Evolutionary conservation across 2,329 filamentous ascomycete species (phyloP), one percentile per base, ranked within the genome.

Genomic region (Cladophialophora chaetospira): DNA sequence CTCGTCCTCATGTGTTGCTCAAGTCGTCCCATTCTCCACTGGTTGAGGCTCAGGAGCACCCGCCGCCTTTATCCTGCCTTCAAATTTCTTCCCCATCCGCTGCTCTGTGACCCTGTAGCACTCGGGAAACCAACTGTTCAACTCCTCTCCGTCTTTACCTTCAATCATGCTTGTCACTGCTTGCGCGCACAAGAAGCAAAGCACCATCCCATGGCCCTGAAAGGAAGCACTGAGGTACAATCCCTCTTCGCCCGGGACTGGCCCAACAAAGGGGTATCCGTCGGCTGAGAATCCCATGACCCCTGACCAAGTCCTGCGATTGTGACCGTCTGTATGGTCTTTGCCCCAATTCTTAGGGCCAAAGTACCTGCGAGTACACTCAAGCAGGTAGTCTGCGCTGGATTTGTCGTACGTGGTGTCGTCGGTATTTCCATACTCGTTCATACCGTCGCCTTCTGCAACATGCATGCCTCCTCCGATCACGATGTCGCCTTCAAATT

Each of bases 201-300:
- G 40, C 13, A 63, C 63, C 63, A 65, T 65, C 11, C 63, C 63
- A 46, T 65, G 63, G 3, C 63, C 63, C 26, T 65, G 62, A 28
- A 65, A 62, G 10, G 53, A 57, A 5, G 53, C 63, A 26, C 53
- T 57, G 5, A 65, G 42, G 26, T 42, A 65, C 8, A 69, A 23
- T 0, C 57, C 65, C 15, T 72, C 62, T 38, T 76, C 68, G 0
- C 68, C 73, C 2, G 61, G 2, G 55, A 82, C 70, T 57, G 73
- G 69, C 0, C 82, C 82, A 0, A 84, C 77, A 42, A 82, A 73
- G 0, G 82, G 82, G 40, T 79, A 70, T 0, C 76, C 76, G 65
- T 85, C 82, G 2, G 75, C 71, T 5, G 75, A 80, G 60, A 78
- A 82, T 0, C 80, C 81, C 79, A 83, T 84, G 61, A 83, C 80